Evolutionary conservation across 2,329 filamentous ascomycete genomes (phyloP).

Genomic region (Camillea tinctor): DNA sequence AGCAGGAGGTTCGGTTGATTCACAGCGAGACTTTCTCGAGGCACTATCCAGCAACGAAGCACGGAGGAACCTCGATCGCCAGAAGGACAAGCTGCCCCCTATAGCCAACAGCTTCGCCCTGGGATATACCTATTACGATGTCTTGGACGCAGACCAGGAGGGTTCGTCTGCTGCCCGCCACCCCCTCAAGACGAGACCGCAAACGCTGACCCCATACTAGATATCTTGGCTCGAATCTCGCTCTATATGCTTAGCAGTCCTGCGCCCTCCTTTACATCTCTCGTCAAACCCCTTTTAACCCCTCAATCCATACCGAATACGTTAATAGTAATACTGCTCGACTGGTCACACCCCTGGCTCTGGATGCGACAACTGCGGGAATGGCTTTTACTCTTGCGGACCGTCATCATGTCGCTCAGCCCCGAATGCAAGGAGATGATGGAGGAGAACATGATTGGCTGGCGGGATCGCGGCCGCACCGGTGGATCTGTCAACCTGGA

Average conservation of each 20-base stretch:
- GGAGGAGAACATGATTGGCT: constrained; percentile 79
- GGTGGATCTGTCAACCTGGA: constrained; percentile 63
- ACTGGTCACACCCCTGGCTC: constrained; percentile 91
- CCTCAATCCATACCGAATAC: constrained; percentile 82
- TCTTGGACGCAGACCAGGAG: constrained; percentile 90
- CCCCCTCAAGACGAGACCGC: constrained; percentile 1
- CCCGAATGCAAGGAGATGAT: constrained; percentile 77
- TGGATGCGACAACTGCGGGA: constrained; percentile 87
- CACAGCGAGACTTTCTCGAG: constrained; percentile 81
- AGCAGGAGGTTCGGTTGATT: constrained; percentile 75
- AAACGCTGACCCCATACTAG: constrained; percentile 44
- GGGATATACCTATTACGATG: constrained; percentile 93
- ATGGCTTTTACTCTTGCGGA: constrained; percentile 83
- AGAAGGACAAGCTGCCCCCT: constrained; percentile 63
- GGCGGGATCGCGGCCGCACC: constrained; percentile 73
- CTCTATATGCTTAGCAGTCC: constrained; percentile 86
- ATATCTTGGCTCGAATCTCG: constrained; percentile 85
- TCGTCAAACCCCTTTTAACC: constrained; percentile 81
- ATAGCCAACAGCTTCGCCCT: constrained; percentile 90
- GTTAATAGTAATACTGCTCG: constrained; percentile 84
- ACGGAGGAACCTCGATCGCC: constrained; percentile 53
- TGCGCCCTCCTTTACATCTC: constrained; percentile 75
- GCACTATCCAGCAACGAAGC: constrained; percentile 54
- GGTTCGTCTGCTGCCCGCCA: constrained; percentile 57
- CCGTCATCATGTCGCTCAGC: constrained; percentile 71